Percentiles rank a stretch among this genome's conserved stretches.
Evolutionary conservation across 2,329 filamentous ascomycete species (phyloP).

Genomic region (Capronia americana): DNA sequence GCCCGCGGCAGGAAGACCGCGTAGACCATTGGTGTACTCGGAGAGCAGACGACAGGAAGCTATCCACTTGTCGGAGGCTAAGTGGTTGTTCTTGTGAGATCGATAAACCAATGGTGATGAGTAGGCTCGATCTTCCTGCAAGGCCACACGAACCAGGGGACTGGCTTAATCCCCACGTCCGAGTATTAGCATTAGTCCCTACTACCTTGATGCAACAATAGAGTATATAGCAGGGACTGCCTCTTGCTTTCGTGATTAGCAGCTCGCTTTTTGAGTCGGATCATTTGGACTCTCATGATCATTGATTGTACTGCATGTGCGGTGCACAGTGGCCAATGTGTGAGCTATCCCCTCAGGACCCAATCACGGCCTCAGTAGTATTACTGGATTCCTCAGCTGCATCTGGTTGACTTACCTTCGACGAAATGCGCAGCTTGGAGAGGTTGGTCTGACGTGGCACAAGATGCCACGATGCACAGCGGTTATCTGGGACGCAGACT

Average conservation of each 20-base stretch:
- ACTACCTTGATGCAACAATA: not conserved
- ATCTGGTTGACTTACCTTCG: not conserved
- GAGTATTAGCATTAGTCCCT: not conserved
- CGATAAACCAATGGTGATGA: not conserved
- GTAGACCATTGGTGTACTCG: not conserved
- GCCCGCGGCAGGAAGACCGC: not conserved
- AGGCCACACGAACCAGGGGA: not conserved
- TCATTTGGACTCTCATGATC: not conserved
- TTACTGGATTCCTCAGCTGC: not conserved
- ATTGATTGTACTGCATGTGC: not conserved
- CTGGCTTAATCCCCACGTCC: not conserved
- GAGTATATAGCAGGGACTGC: conserved; percentile 3
- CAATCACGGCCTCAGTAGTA: not conserved
- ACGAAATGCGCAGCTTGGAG: not conserved
- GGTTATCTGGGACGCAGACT: not conserved
- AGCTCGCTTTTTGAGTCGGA: not conserved
- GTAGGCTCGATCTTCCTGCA: not conserved
- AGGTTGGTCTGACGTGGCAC: not conserved
- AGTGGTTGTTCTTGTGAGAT: not conserved
- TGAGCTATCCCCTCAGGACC: not conserved
- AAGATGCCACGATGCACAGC: not conserved
- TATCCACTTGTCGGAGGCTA: not conserved
- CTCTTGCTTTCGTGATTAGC: not conserved
- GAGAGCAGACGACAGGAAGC: not conserved
- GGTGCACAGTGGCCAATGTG: not conserved